Evolutionary conservation across 1,284 basidiomycete genomes (phyloP).

Genomic region (Ganoderma leucocontextum): DNA sequence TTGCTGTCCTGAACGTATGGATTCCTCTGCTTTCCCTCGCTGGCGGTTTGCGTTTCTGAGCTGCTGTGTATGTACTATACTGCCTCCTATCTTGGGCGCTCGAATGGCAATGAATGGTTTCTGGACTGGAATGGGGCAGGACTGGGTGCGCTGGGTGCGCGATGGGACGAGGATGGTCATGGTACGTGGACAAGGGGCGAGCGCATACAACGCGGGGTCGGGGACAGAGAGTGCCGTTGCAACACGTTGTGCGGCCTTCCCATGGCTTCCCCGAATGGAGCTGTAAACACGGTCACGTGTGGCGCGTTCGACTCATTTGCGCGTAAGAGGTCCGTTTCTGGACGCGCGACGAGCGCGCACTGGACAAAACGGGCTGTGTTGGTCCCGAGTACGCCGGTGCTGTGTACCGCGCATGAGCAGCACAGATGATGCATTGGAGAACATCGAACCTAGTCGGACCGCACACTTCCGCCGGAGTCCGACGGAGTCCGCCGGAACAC

Average conservation of each 20-base stretch:
- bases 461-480: too few species aligned
- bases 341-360: slow-evolving; percentile 8
- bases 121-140: background rate
- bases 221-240: background rate
- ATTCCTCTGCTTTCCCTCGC: background rate
- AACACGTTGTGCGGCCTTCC: slow-evolving; percentile 1
- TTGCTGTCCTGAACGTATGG: background rate
- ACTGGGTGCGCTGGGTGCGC: background rate
- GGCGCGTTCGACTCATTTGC: slow-evolving; percentile 20
- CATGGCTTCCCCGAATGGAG: slow-evolving; percentile 6
- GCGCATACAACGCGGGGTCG: background rate
- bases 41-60: background rate
- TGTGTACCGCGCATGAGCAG: background rate
- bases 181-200: slow-evolving; percentile 6
- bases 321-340: slow-evolving; percentile 8
- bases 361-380: background rate
- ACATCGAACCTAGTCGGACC: too few species aligned
- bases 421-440: background rate
- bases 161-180: background rate
- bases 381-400: background rate
- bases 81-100: background rate
- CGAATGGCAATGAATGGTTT: background rate
- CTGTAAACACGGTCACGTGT: slow-evolving; percentile 22
- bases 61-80: background rate
- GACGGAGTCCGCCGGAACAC: too few species aligned